Evolutionary conservation across 345 rosid genomes (phyloP), one percentile per base, ranked within the genome.

Genomic region (Capsella bursapastoris): DNA sequence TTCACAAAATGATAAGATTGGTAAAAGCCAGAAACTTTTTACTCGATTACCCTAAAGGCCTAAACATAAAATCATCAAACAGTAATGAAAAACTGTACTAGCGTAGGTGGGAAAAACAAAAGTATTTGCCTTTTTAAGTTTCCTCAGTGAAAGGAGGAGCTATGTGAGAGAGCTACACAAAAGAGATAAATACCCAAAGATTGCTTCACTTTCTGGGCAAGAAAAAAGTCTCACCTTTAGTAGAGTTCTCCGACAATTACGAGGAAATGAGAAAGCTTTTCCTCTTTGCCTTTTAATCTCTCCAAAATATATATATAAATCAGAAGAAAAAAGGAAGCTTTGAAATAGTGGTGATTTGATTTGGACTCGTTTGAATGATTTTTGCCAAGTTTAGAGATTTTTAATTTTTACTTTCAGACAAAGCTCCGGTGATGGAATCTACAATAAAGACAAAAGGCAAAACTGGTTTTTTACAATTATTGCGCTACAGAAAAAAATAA

Each of bases 151-250:
- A 55, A 18, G 29, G 37, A 63, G 40, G 10, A 41, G 52, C 70
- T 40, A 47, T 56, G 43, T 57, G n/a, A 48, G 15, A 40, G 60
- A 6, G 35, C 5, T 5, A 32, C 6, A 4, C 64, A 49, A 57
- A 45, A 70, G 60, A 58, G 44, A 75, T 5, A 0, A 57, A 48
- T 40, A 22, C 15, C 28, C 4, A 65, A 48, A 65, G 71, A 70
- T 70, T 56, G 76, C 58, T 70, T 77, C 76, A 70, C 67, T 64
- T 77, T 64, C 35, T 49, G 22, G 57, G 45, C 2, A 14, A 59
- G 53, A 40, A 41, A 47, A 70, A 70, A 50, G 56, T 57, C 43
- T 68, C 50, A 71, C 81, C 81, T 77, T 77, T 77, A 76, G 66
- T 63, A 62, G 22, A 53, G 49, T 32, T 48, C 59, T 28, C 60